These are phyloP conservation scores for Alternaria sp. DNA, from an alignment of 2,329 filamentous ascomycete species.

Conservation along the genomic window DNA sequence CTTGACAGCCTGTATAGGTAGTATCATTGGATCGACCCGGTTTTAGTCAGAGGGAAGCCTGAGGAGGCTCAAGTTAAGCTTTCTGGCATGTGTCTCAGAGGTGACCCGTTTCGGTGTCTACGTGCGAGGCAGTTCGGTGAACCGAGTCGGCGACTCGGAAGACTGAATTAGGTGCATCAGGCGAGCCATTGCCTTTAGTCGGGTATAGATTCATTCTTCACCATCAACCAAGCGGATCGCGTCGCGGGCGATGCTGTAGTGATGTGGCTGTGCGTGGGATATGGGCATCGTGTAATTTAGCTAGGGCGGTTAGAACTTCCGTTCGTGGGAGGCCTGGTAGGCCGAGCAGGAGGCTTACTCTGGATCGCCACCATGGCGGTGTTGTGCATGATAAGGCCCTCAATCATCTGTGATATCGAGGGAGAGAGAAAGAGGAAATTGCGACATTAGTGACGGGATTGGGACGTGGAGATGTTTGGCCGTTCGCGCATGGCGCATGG, in stretches of 20 bases:
- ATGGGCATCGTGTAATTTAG: neutral
- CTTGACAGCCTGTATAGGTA: neutral
- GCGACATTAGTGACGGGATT: neutral
- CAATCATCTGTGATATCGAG: neutral
- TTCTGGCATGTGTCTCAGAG: constrained; percentile 8
- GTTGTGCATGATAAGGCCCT: constrained; percentile 1
- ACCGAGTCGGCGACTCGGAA: neutral
- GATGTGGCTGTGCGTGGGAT: constrained; percentile 12
- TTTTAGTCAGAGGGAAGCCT: constrained; percentile 15
- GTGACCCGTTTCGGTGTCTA: constrained; percentile 13
- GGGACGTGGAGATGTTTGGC: constrained; percentile 1
- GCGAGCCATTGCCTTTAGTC: constrained; percentile 12
- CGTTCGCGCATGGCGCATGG: constrained; percentile 1
- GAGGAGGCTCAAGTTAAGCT: constrained; percentile 24
- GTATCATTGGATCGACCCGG: constrained; percentile 11
- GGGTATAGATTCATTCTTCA: neutral
- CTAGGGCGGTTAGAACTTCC: neutral
- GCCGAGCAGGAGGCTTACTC: constrained; percentile 10
- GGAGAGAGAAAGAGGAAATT: neutral
- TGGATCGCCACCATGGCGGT: constrained; percentile 13
- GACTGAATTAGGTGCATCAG: constrained; percentile 5
- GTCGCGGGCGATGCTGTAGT: constrained; percentile 3
- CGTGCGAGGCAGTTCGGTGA: constrained; percentile 12
- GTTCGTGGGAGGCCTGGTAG: constrained; percentile 12
- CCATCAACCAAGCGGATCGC: constrained; percentile 1